Base-by-base conservation (phyloP, 352 stramenopile genomes). In the Phytophthora kernoviae region DNA sequence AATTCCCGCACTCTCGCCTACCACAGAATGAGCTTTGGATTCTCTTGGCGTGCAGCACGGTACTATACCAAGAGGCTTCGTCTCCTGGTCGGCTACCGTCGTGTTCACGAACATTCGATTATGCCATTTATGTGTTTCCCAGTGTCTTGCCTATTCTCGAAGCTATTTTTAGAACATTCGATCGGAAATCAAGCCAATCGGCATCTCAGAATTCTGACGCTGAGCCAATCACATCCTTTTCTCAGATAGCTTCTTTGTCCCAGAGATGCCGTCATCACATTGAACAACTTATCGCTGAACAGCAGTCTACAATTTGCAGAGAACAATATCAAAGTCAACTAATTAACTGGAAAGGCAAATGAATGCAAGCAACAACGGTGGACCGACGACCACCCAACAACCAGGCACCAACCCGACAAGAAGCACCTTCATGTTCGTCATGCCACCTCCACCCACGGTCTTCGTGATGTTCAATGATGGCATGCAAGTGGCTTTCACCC, bases 391-490 rank as follows among this genome's bases (percentile, higher is more conserved):
- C 20, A 30, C 65, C 8, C 57, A 63, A 45, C 48, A 67, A 10
- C 42, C 24, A 30, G 24, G 24, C 24, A 6, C 24, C 24, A 30
- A 44, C 12, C 33, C 53, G 32, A 58, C 49, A 20, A 60, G 56
- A 2, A 36, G 40, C 41, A 58, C 58, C 50, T 67, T 82, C 49
- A 33, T 82, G 41, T 89, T 89, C 65, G 62, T 88, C 50, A 54
- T 90, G 9, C 79, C 77, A 18, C 75, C 81, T 32, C 80, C 82
- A 26, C 75, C 86, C 50, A 90, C 82, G 0, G 43, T 88, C 47
- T 84, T 61, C 50, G 53, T 92, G 44, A 78, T 90, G 49, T 81
- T 92, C 33, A 65, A 72, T 27, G 67, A 89, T 47, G 80, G 82
- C 18, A 55, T 73, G 43, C 77, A 77, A 30, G 20, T 91, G 45